Base-by-base conservation (phyloP, 2,329 filamentous ascomycete genomes). In the Penicillium olsonii region DNA sequence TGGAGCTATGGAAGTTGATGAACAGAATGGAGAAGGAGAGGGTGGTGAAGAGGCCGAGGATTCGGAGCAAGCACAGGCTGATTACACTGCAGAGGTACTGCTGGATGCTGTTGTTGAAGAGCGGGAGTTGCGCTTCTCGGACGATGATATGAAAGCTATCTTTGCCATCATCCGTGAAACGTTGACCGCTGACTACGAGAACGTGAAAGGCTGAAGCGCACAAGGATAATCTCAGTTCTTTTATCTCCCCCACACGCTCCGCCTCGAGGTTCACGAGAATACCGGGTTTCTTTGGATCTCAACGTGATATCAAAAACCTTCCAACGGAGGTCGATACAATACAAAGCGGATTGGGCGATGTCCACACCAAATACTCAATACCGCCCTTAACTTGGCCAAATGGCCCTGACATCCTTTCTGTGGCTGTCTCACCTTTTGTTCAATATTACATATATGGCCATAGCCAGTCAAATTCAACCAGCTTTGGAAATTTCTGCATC, bases 61-160 rank as follows among this genome's bases (percentile, higher is more conserved):
- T 31, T n/a, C n/a, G n/a, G 22, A 31, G 29, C 29, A 31, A 7
- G n/a, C 33, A 9, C 33, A 45, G 20, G 42, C 31, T 8, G 47
- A 70, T 60, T 68, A 67, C 31, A 67, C 67, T 9, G 66, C 70
- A 20, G 52, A 69, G 42, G 70, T 68, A 24, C 50, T 74, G 44
- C 57, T 75, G 42, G 68, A 74, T 56, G 63, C 66, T 33, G 64
- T 75, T 20, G 68, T 75, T 59, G 73, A 75, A 57, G 72, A 75
- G 58, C 55, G 70, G 11, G 71, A 74, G 54, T 66, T 70, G 54
- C 61, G 73, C 35, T 61, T 75, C 34, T 63, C 60, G 14, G 61
- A 71, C 45, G 70, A 72, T 37, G 63, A 73, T 56, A 63, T 73
- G 12, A 48, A 52, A 39, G 59, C 57, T 52, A 65, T 75, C 18